Conservation (phyloP, 805 yeast genomes). For the Jamesozyma lodderae region DNA sequence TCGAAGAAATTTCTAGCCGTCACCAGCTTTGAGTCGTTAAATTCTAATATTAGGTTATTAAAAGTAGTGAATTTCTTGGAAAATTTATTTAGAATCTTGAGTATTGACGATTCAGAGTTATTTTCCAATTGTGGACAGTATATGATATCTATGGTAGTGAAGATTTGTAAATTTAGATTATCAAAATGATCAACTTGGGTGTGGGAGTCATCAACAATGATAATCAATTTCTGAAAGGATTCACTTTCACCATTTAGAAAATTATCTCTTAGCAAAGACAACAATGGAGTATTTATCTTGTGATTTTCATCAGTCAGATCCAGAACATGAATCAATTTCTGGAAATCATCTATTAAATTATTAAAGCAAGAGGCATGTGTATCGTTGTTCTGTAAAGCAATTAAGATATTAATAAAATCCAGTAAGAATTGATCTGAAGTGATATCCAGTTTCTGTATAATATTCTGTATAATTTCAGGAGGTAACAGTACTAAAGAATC, state of each 20-base stretch:
- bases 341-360: constrained; percentile 1
- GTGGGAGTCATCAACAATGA: not conserved
- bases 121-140: constrained; percentile 1
- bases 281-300: not conserved
- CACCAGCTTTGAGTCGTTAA: not conserved
- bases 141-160: not conserved
- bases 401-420: constrained; percentile 8
- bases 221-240: not conserved
- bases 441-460: constrained; percentile 7
- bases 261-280: not conserved
- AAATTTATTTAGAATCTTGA: not conserved
- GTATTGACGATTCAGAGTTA: not conserved
- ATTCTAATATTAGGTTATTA: constrained; percentile 8
- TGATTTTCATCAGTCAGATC: not conserved
- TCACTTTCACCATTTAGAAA: not conserved
- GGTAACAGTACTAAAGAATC: too few relatives aligned
- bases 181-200: not conserved
- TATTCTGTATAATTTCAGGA: constrained; percentile 8
- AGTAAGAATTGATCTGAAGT: constrained; percentile 5
- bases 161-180: not conserved
- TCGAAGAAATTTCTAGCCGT: constrained; percentile 11
- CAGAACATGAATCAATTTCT: not conserved
- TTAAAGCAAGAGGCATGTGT: constrained; percentile 1
- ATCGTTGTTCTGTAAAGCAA: constrained; percentile 4
- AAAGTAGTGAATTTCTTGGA: not conserved